Base-by-base conservation (phyloP, 2,329 filamentous ascomycete genomes). In the Exophiala aquamarina region DNA sequence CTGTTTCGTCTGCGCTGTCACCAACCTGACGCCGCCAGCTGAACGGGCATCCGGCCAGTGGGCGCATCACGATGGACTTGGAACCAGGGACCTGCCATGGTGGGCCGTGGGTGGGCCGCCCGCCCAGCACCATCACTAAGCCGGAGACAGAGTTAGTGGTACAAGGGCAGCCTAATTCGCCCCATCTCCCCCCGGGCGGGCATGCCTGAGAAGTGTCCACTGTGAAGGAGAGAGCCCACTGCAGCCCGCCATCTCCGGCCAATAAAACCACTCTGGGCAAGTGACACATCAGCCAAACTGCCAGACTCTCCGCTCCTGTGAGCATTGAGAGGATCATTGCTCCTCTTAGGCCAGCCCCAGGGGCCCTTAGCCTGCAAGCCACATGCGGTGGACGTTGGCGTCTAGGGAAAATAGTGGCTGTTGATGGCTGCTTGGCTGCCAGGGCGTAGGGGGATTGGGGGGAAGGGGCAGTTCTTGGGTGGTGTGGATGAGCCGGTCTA, bases 51-150 rank as follows among this genome's bases (percentile, higher is more conserved):
- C 36, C 44, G 43, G 40, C 38, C 47, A 43, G 26, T 41, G 31
- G 39, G 42, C 38, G 23, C 38, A 36, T 34, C 43, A 35, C 50
- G 47, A 54, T 49, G 42, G 41, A 34, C 46, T 43, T 32, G 41
- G 34, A 41, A 47, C 37, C 44, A 42, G 44, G 40, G 37, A n/a
- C 26, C 34, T 35, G 20, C 34, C 17, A 14, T 40, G 44, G 44
- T 38, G 29, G 33, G 18, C 23, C 13, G 15, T 41, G 21, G 21
- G 26, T 44, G 39, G 36, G 29, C 37, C 39, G 15, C 47, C 46
- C 43, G 46, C 50, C 50, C 43, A 43, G 47, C 47, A 47, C 50
- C 47, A 54, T 54, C 50, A 54, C 50, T 54, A 54, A 36, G 47
- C 50, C 47, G 20, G 26, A 49, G 29, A 14, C 33, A 34, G 29